A percentile compares a stretch with the other conserved stretches of the same genome.
phyloP scores from a whole-genome alignment of 305 asterid species.

The Vinca major region DNA sequence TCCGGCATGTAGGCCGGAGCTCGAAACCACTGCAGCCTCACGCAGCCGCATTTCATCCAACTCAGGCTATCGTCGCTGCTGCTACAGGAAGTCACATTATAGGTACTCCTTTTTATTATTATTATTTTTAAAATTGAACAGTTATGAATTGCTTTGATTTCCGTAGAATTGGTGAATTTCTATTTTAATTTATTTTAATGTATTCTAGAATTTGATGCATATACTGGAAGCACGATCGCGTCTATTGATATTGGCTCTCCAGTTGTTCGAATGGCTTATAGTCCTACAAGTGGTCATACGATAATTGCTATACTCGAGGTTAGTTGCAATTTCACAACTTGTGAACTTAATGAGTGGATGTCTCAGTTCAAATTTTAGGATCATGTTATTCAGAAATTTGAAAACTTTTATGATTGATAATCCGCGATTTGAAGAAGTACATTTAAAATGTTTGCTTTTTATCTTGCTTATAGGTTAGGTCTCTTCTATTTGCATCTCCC shows the following conservation, averaged over 20 bases:
- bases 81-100: slow-evolving; percentile 70
- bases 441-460: neutral
- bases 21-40: slow-evolving; percentile 93
- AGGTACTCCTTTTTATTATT: slow-evolving; percentile 40
- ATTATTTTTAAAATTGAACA: neutral
- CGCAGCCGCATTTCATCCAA: slow-evolving; percentile 91
- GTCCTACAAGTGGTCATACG: slow-evolving; percentile 73
- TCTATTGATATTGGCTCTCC: slow-evolving; percentile 91
- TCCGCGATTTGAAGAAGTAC: neutral
- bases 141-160: slow-evolving; percentile 8
- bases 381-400: neutral
- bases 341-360: neutral
- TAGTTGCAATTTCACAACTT: slow-evolving; percentile 17
- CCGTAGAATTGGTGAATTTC: slow-evolving; percentile 1
- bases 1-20: slow-evolving; percentile 93
- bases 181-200: slow-evolving; percentile 6
- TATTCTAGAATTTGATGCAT: slow-evolving; percentile 78
- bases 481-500: neutral
- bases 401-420: neutral
- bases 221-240: slow-evolving; percentile 93
- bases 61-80: slow-evolving; percentile 78
- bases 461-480: neutral
- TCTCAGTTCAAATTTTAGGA: neutral
- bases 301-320: slow-evolving; percentile 95
- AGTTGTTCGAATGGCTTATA: slow-evolving; percentile 92